A percentile compares a stretch with the other conserved stretches of the same genome.
Conservation (phyloP, 805 yeast genomes). For the Debaryomyces tyrocola region DNA sequence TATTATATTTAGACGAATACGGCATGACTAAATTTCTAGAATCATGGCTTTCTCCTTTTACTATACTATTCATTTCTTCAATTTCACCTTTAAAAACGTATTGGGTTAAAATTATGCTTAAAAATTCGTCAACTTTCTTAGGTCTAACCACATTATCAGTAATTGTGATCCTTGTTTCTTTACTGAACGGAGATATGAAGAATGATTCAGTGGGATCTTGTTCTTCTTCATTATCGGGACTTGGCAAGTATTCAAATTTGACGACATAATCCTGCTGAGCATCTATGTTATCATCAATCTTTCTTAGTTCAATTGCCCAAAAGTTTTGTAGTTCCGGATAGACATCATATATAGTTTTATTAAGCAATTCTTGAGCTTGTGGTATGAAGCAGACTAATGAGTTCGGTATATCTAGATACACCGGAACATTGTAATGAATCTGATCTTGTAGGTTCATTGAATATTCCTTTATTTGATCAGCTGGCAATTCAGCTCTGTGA, state of each 20-base stretch:
- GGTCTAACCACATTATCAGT: slow-evolving; percentile 22
- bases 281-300: slow-evolving; percentile 13
- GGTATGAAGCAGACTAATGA: slow-evolving; percentile 28
- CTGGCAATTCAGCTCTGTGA: slow-evolving; percentile 61
- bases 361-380: slow-evolving; percentile 35
- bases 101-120: slow-evolving; percentile 36
- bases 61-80: slow-evolving; percentile 20
- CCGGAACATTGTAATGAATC: slow-evolving; percentile 39
- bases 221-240: slow-evolving; percentile 4
- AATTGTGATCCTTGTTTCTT: slow-evolving; percentile 28
- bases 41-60: slow-evolving; percentile 3
- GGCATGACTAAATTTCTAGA: slow-evolving; percentile 44
- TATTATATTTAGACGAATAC: slow-evolving; percentile 65
- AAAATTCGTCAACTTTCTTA: slow-evolving; percentile 33
- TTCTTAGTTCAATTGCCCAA: slow-evolving; percentile 28
- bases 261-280: slow-evolving; percentile 37
- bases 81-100: slow-evolving; percentile 43
- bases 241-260: slow-evolving; percentile 18
- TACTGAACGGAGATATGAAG: slow-evolving; percentile 38
- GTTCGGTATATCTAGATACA: slow-evolving; percentile 38
- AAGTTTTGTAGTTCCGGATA: slow-evolving; percentile 23
- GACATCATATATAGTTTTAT: slow-evolving; percentile 23
- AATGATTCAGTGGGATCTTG: slow-evolving; percentile 6
- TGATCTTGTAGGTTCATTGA: slow-evolving; percentile 23
- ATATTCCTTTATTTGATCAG: slow-evolving; percentile 36